Evolutionary conservation across 1,284 basidiomycete genomes (phyloP).

Genomic region (Leccinum subspadiceum): DNA sequence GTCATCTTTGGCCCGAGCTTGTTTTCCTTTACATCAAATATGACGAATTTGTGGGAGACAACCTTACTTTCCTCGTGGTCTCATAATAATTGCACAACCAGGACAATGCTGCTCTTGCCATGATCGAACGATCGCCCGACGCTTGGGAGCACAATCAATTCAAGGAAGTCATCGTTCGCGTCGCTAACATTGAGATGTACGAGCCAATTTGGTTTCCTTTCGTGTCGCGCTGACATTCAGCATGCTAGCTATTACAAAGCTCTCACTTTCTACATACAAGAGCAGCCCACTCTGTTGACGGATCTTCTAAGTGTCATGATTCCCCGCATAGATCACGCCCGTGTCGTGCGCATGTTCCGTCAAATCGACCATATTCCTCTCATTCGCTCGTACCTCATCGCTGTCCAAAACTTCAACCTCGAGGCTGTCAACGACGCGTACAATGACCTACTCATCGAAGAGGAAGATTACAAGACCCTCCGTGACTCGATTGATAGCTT

Average conservation of each 20-base stretch:
- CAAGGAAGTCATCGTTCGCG: conserved; percentile 93
- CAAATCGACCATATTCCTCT: conserved; percentile 96
- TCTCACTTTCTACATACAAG: conserved; percentile 86
- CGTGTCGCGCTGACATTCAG: not conserved
- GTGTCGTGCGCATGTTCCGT: conserved; percentile 95
- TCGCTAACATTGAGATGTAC: conserved; percentile 97
- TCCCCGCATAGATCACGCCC: conserved; percentile 89
- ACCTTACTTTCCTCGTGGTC: not conserved
- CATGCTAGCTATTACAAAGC: conserved; percentile 79
- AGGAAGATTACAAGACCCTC: conserved; percentile 97
- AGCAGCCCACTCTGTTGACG: conserved; percentile 91
- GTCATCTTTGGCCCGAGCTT: conserved; percentile 99
- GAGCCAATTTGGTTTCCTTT: conserved; percentile 19
- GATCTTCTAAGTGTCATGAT: conserved; percentile 92
- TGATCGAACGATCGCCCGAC: conserved; percentile 96
- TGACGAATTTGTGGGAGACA: conserved; percentile 77
- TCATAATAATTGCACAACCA: conserved; percentile 28
- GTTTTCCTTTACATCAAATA: conserved; percentile 99
- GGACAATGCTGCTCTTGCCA: conserved; percentile 95
- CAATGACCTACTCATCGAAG: conserved; percentile 95
- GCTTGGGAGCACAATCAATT: conserved; percentile 99
- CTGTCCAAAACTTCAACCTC: conserved; percentile 94
- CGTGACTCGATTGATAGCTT: conserved; percentile 96
- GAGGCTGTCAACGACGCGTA: conserved; percentile 98
- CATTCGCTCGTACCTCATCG: conserved; percentile 94